phyloP scores from a whole-genome alignment of 1,284 basidiomycete species.

The Xerocomus cyaneibrunnescens region DNA sequence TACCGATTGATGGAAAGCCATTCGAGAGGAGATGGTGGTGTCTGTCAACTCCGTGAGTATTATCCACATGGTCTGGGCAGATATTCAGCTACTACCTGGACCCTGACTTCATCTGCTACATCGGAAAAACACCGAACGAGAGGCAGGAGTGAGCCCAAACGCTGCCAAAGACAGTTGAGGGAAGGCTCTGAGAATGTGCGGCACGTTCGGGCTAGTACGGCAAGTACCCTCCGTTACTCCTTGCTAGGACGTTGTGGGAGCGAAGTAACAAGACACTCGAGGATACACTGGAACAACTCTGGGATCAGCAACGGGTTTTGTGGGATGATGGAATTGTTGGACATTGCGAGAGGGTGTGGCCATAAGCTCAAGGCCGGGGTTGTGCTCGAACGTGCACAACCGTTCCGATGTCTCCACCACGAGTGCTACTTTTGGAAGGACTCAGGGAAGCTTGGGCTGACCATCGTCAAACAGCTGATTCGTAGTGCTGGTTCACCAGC shows the following conservation, averaged over 20 bases:
- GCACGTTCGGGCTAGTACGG: background rate
- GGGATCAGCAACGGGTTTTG: background rate
- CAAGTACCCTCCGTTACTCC: background rate
- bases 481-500: too few relatives aligned
- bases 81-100: background rate
- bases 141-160: background rate
- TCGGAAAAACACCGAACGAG: background rate
- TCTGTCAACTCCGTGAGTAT: background rate
- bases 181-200: background rate
- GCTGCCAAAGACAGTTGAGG: background rate
- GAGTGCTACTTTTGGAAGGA: too few relatives aligned
- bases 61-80: background rate
- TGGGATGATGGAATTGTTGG: background rate
- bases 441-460: too few relatives aligned
- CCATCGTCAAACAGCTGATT: too few relatives aligned
- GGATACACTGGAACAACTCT: background rate
- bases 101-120: background rate
- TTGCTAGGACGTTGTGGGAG: background rate
- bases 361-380: too few relatives aligned
- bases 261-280: background rate
- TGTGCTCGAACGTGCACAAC: too few relatives aligned
- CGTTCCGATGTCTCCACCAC: too few relatives aligned
- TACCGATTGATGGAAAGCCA: conserved; percentile 1
- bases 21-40: background rate
- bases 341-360: too few relatives aligned